Evolutionary conservation across 1,284 basidiomycete genomes (phyloP).

Genomic region (Heliocybe sulcata): DNA sequence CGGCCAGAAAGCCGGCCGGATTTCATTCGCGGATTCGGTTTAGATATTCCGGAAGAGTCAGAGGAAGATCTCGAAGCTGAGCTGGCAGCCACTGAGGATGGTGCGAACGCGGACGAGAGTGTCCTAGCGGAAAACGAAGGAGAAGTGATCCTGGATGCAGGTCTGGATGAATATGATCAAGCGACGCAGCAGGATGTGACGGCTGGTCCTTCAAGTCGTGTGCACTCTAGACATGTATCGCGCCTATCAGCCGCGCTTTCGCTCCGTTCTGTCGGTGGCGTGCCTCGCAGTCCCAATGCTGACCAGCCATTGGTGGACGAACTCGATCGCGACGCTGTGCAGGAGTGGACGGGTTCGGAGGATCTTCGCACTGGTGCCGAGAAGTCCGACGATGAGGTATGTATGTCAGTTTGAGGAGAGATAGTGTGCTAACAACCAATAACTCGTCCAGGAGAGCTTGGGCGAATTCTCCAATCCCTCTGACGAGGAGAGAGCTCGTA

Average conservation of each 20-base stretch:
- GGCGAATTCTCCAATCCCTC: slow-evolving; percentile 87
- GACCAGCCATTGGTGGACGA: slow-evolving; percentile 11
- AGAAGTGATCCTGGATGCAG: slow-evolving; percentile 19
- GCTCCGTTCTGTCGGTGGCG: slow-evolving; percentile 51
- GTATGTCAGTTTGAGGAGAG: slow-evolving; percentile 9
- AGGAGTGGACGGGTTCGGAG: slow-evolving; percentile 78
- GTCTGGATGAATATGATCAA: slow-evolving; percentile 21
- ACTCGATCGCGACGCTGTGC: slow-evolving; percentile 37
- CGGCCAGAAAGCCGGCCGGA: slow-evolving; percentile 54
- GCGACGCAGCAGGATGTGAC: slow-evolving; percentile 28
- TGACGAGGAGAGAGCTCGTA: slow-evolving; percentile 73
- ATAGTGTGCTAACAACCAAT: background rate
- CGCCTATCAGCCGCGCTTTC: slow-evolving; percentile 59
- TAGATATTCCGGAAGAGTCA: slow-evolving; percentile 70
- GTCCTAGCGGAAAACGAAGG: slow-evolving; percentile 18
- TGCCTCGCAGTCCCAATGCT: slow-evolving; percentile 7
- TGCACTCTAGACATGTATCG: slow-evolving; percentile 68
- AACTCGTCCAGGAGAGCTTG: slow-evolving; percentile 49
- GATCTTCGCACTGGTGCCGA: slow-evolving; percentile 42
- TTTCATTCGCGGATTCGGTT: slow-evolving; percentile 68
- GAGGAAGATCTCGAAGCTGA: slow-evolving; percentile 19
- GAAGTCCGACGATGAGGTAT: slow-evolving; percentile 58
- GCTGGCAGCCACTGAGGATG: slow-evolving; percentile 24
- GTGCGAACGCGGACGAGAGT: slow-evolving; percentile 32
- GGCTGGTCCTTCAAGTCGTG: slow-evolving; percentile 39